phyloP scores from a whole-genome alignment of 768 basidiomycete genomes.

The Fomitopsis pulvina region DNA sequence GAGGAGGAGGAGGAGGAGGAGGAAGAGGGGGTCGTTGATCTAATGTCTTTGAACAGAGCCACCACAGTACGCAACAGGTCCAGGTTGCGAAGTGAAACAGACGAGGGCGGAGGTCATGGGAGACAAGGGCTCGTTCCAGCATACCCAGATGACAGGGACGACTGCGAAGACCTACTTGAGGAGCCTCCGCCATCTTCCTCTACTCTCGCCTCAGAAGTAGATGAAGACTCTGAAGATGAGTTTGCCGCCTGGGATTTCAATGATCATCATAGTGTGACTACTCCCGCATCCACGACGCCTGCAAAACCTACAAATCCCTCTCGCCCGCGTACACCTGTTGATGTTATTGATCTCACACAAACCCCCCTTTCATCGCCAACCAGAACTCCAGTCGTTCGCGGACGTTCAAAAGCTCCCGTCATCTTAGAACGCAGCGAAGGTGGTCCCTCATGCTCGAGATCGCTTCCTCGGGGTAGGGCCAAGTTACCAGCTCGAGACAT shows the following conservation, averaged over 20 bases:
- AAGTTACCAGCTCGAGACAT: constrained; percentile 1
- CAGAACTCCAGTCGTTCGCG: constrained; percentile 1
- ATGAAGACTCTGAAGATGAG: constrained; percentile 18
- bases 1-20: constrained; percentile 35
- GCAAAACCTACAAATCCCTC: constrained; percentile 2
- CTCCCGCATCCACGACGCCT: constrained; percentile 11
- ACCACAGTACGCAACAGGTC: constrained; percentile 22
- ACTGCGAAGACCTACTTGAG: not conserved
- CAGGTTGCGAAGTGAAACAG: constrained; percentile 17
- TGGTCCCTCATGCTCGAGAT: not conserved
- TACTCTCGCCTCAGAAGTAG: not conserved
- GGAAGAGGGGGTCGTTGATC: not conserved
- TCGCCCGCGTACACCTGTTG: not conserved
- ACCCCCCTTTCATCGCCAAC: constrained; percentile 8
- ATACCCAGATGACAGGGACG: constrained; percentile 13
- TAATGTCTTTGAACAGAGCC: not conserved
- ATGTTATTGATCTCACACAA: constrained; percentile 13
- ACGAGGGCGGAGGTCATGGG: constrained; percentile 3
- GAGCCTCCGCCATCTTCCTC: not conserved
- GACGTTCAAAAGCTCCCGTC: constrained; percentile 3
- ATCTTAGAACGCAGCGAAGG: not conserved
- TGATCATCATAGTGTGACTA: too few relatives aligned
- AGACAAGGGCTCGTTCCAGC: constrained; percentile 1
- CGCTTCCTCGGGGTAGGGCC: constrained; percentile 5
- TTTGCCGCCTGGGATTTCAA: constrained; percentile 17